phyloP scores from a whole-genome alignment of 163 green algal genomes.

The Scenedesmus sp. region DNA sequence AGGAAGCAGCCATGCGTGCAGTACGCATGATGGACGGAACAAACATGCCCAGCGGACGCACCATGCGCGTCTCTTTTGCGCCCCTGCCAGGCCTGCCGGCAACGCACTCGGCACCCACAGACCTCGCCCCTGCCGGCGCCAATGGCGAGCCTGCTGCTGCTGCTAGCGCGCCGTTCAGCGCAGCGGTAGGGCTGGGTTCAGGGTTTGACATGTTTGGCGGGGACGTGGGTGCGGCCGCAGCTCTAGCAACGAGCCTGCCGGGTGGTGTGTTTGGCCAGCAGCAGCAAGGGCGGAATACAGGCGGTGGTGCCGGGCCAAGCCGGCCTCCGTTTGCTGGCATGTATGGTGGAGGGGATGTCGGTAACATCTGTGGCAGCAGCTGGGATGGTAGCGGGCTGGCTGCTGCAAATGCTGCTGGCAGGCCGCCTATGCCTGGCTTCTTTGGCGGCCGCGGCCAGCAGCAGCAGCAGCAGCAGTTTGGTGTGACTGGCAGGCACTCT shows the following conservation, averaged over 20 bases:
- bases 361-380: not conserved
- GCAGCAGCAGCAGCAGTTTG: constrained; percentile 14
- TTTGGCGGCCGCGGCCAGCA: not conserved
- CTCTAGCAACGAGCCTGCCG: not conserved
- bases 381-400: not conserved
- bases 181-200: not conserved
- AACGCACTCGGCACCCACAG: not conserved
- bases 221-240: not conserved
- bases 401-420: not conserved
- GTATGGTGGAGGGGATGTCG: not conserved
- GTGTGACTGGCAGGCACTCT: not conserved
- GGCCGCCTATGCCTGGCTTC: not conserved
- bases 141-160: not conserved
- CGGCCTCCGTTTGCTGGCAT: not conserved
- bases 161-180: not conserved
- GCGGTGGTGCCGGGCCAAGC: not conserved
- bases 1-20: not conserved
- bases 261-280: not conserved
- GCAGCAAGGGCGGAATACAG: not conserved
- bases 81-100: not conserved
- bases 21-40: constrained; percentile 18
- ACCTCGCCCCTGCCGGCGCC: not conserved
- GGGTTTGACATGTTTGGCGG: not conserved
- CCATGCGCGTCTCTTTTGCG: not conserved
- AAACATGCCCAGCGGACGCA: constrained; percentile 25